Base-by-base conservation (phyloP, 495 filamentous ascomycete genomes). In the Aspergillus steynii region DNA sequence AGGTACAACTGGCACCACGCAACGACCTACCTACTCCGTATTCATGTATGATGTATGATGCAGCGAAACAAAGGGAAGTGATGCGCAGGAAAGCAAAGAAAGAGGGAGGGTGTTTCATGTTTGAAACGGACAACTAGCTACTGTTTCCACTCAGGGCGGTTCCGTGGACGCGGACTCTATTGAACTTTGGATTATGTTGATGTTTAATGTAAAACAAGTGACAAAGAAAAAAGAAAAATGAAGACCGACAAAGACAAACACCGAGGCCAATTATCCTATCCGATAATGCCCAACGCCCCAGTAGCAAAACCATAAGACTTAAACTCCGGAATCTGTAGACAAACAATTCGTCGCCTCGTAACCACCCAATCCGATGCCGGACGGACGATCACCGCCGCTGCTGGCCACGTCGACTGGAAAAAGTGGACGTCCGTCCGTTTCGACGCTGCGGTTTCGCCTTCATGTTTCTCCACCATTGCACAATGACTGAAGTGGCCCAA, bases 401-500 rank as follows among this genome's bases (percentile, higher is more conserved):
- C 37, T 32, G 29, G 47, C 46, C 56, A 58, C 56, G 48, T 52
- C 52, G 48, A 59, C 37, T 14, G 10, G 37, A 14, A 8, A 42
- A 42, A 42, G 9, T 37, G 10, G 37, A 29, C 45, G 51, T 45
- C 28, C 42, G 48, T 5, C 47, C 50, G 2, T 48, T 58, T n/a
- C 47, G 60, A 59, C 50, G 63, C 42, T 63, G 62, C 15, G 62
- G 65, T 27, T 57, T 66, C 29, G 67, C 34, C 58, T 62, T 63
- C 46, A 53, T 45, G 29, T 59, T 55, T 62, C 70, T 79, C 82
- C 82, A 84, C 62, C 71, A 76, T 42, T 70, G 65, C 53, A 76
- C 65, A 29, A 89, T 84, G 5, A 75, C 76, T 7, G 67, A 62
- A 8, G 83, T 85, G 12, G 86, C 86, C 68, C 79, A 72, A 10